Base-by-base conservation (phyloP, 1,284 basidiomycete species). In the Marasmius fiardii region DNA sequence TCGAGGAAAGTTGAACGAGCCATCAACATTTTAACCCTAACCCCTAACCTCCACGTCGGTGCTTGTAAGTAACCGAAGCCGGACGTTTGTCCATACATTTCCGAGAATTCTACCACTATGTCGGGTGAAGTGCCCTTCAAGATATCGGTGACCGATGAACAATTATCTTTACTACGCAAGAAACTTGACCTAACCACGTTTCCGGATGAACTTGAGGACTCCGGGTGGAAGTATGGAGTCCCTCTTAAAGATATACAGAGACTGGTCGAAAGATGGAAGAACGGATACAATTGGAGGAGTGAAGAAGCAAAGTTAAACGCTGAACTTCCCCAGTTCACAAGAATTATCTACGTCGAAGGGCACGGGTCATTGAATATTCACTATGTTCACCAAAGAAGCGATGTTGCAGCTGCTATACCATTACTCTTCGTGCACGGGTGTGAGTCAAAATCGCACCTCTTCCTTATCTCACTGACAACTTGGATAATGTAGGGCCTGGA, bases 401-500 rank as follows among this genome's bases (percentile, higher is more conserved):
- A 57, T 14, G 60, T 64, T 2, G 35, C 59, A 10, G 63, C 67
- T 34, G 78, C 78, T 0, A 75, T 79, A 34, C 78, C 79, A 0
- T 54, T 80, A 4, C 64, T 80, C n/a, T 79, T 75, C 59, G 69
- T 75, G 6, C 78, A 79, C 23, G 78, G 77, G 21, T 79, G 78
- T 78, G 58, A 35, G 76, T 69, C 10, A 52, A 43, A 26, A 34
- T 21, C 43, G 23, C 4, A 34, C 7, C 6, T 39, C 23, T 0
- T 20, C 21, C 7, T 34, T 21, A 23, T 23, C 18, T 14, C 11
- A 44, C 35, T n/a, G 33, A 35, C 20, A 18, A 43, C 37, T 20
- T 1, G 26, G 16, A 37, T 11, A 24, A 10, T 50, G 6, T 28
- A 86, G 84, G 84, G 84, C 83, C 84, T 0, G 82, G 84, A 31